Conservation (phyloP, 805 yeast species). For the Sugiyamaella qingdaonensis region DNA sequence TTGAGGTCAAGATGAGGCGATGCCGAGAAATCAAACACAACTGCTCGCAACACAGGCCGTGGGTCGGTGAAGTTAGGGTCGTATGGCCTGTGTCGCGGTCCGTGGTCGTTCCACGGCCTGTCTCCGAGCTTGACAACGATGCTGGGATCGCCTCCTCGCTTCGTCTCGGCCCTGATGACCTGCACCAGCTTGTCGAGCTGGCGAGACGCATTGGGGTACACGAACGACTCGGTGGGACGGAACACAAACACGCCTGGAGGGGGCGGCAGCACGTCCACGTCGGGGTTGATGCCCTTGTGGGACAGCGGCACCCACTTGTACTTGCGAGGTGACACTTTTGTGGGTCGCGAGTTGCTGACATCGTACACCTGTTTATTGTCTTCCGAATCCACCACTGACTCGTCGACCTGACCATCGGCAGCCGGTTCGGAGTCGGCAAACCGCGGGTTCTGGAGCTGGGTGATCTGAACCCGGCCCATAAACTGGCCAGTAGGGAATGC, state of each 20-base stretch:
- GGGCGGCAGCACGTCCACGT: slow-evolving; percentile 62
- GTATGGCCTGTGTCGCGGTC: slow-evolving; percentile 40
- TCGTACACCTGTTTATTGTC: not conserved
- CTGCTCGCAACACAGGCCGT: slow-evolving; percentile 64
- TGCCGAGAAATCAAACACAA: slow-evolving; percentile 78
- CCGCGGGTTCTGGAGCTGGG: slow-evolving; percentile 63
- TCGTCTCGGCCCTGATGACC: slow-evolving; percentile 57
- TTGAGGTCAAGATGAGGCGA: slow-evolving; percentile 77
- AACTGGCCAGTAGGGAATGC: slow-evolving; percentile 80
- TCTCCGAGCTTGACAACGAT: slow-evolving; percentile 41
- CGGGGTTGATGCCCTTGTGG: slow-evolving; percentile 49
- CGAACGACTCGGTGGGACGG: slow-evolving; percentile 74
- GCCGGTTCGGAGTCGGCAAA: not conserved
- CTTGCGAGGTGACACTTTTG: not conserved
- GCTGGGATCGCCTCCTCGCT: slow-evolving; percentile 48
- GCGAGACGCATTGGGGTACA: slow-evolving; percentile 74
- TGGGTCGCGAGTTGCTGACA: not conserved
- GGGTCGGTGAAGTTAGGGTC: slow-evolving; percentile 37
- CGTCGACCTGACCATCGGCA: not conserved
- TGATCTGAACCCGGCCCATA: slow-evolving; percentile 70
- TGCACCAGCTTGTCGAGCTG: slow-evolving; percentile 69
- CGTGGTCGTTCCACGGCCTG: slow-evolving; percentile 91
- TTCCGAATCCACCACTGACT: not conserved
- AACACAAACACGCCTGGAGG: slow-evolving; percentile 90
- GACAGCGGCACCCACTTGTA: slow-evolving; percentile 35